Base-by-base conservation (phyloP, 1,284 basidiomycete genomes). In the Ganoderma meredithae region DNA sequence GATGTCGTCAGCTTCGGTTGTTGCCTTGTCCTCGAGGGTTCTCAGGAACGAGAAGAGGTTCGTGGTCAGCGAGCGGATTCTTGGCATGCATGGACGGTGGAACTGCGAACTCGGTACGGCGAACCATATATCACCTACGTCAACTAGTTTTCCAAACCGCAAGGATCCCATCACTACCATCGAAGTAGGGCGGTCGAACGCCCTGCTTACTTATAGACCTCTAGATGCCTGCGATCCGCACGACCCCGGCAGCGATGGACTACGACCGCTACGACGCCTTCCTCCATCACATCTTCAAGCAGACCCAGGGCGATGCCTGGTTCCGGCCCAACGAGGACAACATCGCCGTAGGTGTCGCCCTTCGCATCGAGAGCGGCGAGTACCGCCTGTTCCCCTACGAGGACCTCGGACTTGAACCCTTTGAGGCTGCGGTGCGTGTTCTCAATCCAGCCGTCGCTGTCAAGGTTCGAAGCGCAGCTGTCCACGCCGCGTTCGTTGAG, bases 371-470 rank as follows among this genome's bases (percentile, higher is more conserved):
- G 72, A 84, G 88, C 65, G 73, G 67, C 73, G 85, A 84, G 63
- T 92, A 91, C 75, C 85, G 90, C 60, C 86, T 92, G 25, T 93
- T 93, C 73, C 90, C 91, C 0, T 92, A 93, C 78, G 89, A 92
- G 73, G 86, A 90, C 76, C 81, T 86, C 47, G 83, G 85, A 9
- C 85, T 93, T 71, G 84, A 90, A 70, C 89, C 89, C 0, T 93
- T 93, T 76, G 89, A 93, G 80, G 84, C 86, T 2, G 92, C 92
- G 12, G 86, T 95, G 33, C 83, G 88, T n/a, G 85, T 86, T n/a
- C 83, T 95, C 68, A 95, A 95, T 79, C 91, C 92, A 33, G 88
- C 92, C 71, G 92, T 93, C 58, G 94, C 93, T 1, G 90, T 95
- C 74, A 93, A 94, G 74, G 83, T 95, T 66, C 86, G 92, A 56